A percentile compares a stretch with the other conserved stretches of the same genome.
Conservation (phyloP, 1,284 basidiomycete genomes). For the Termitomyces sp. region DNA sequence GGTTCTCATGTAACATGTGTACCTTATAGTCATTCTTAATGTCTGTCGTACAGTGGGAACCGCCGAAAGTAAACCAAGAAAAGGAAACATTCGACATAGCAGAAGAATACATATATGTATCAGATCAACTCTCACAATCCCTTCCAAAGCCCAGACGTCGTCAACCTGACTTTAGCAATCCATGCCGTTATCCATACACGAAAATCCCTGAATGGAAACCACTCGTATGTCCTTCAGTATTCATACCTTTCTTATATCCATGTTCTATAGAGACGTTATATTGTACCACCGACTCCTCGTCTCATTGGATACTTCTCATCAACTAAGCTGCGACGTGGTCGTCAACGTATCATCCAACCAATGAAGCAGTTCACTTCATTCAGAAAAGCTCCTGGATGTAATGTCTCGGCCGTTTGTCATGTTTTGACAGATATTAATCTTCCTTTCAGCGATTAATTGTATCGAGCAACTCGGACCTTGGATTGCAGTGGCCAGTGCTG, state of each 20-base stretch:
- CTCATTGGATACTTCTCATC: slow-evolving; percentile 3
- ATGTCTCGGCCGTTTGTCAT: neutral
- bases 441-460: slow-evolving; percentile 34
- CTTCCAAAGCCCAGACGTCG: slow-evolving; percentile 4
- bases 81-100: slow-evolving; percentile 14
- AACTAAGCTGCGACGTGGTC: neutral
- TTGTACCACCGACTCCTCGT: slow-evolving; percentile 3
- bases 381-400: slow-evolving; percentile 29
- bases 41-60: slow-evolving; percentile 16
- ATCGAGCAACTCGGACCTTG: slow-evolving; percentile 33
- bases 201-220: slow-evolving; percentile 1
- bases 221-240: neutral
- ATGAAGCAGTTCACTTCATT: slow-evolving; percentile 21
- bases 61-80: slow-evolving; percentile 12
- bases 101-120: slow-evolving; percentile 3
- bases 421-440: neutral
- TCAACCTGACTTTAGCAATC: slow-evolving; percentile 11
- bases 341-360: slow-evolving; percentile 11
- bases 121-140: neutral
- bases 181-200: neutral
- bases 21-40: neutral
- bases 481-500: slow-evolving; percentile 34
- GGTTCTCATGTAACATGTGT: slow-evolving; percentile 1
- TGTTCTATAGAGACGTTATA: neutral
- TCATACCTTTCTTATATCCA: neutral